These are phyloP conservation scores for Phytophthora idaei DNA, from an alignment of 352 stramenopile genomes.

Conservation along the genomic window DNA sequence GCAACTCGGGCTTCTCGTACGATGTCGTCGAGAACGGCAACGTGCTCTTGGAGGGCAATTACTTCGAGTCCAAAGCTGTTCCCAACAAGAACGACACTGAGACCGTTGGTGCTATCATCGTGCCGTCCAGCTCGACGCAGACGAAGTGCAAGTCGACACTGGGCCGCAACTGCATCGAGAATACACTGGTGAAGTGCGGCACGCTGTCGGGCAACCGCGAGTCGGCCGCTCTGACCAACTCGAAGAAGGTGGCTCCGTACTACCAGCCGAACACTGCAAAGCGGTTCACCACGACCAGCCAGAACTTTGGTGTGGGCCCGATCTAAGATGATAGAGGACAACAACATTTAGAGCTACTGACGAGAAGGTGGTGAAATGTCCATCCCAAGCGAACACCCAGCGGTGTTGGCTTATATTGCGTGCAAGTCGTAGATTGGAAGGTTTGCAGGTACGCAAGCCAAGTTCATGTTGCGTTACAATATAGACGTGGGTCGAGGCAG, in stretches of 20 bases:
- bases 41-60: constrained; percentile 53
- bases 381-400: constrained; percentile 2
- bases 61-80: constrained; percentile 39
- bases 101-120: constrained; percentile 22
- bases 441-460: background rate
- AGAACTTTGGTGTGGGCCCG: constrained; percentile 29
- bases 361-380: constrained; percentile 8
- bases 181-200: constrained; percentile 32
- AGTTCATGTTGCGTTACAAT: constrained; percentile 16
- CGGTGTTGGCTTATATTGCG: constrained; percentile 11
- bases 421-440: constrained; percentile 6
- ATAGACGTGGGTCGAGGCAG: constrained; percentile 8
- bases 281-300: constrained; percentile 21
- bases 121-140: constrained; percentile 15
- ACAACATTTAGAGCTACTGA: background rate
- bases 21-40: constrained; percentile 39
- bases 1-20: constrained; percentile 47
- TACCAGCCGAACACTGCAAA: constrained; percentile 14
- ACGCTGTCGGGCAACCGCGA: constrained; percentile 17
- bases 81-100: constrained; percentile 20
- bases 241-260: constrained; percentile 19
- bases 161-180: constrained; percentile 37
- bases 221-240: constrained; percentile 17
- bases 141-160: constrained; percentile 21
- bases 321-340: constrained; percentile 11